phyloP scores from a whole-genome alignment of 2,329 filamentous ascomycete species.

The Aspergillus viridinutans region DNA sequence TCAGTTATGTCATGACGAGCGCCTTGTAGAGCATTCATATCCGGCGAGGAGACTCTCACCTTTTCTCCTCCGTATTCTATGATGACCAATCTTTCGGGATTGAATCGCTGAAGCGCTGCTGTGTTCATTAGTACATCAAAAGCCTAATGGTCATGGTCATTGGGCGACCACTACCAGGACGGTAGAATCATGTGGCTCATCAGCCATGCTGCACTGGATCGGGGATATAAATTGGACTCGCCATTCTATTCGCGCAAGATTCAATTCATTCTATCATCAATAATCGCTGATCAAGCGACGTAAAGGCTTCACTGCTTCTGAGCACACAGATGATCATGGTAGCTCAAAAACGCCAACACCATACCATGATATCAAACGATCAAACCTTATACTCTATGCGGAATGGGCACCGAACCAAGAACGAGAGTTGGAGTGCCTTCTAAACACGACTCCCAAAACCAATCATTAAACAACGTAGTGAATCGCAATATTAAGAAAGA shows the following conservation, averaged over 20 bases:
- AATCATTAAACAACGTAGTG: not conserved
- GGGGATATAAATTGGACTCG: not conserved
- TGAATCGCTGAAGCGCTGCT: not conserved
- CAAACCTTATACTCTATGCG: slow-evolving; percentile 3
- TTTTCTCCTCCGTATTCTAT: not conserved
- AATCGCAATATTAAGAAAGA: not conserved
- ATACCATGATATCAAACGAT: not conserved
- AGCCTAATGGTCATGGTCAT: not conserved
- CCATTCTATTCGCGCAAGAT: not conserved
- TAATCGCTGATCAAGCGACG: not conserved
- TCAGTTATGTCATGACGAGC: not conserved
- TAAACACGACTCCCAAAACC: not conserved
- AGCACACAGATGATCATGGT: not conserved
- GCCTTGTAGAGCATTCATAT: not conserved
- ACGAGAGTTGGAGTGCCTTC: not conserved
- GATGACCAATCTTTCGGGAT: not conserved
- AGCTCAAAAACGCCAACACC: not conserved
- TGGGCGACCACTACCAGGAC: not conserved
- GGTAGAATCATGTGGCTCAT: not conserved
- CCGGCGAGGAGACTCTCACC: not conserved
- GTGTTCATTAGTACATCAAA: not conserved
- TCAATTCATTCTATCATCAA: not conserved
- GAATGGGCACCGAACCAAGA: not conserved
- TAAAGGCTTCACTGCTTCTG: not conserved
- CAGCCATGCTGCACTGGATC: not conserved